Evolutionary conservation across 345 rosid species (phyloP).

Genomic region (Conringia planisiliqua): DNA sequence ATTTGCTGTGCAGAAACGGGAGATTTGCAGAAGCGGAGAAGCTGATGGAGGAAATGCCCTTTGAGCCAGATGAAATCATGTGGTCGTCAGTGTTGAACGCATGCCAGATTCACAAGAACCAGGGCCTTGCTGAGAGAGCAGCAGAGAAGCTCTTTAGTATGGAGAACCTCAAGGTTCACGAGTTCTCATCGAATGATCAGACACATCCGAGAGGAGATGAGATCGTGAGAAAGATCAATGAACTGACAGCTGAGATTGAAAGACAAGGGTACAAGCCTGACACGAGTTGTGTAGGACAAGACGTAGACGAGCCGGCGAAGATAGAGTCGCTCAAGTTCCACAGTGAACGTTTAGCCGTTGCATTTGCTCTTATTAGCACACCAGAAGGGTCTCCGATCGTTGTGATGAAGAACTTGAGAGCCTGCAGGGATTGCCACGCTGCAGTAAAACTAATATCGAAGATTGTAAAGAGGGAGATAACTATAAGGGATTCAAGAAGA

Average conservation of each 20-base stretch:
- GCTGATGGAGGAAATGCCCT: slow-evolving; percentile 66
- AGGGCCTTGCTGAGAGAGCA: slow-evolving; percentile 61
- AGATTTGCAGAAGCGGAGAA: slow-evolving; percentile 62
- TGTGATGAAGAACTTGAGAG: slow-evolving; percentile 81
- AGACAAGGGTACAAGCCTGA: slow-evolving; percentile 76
- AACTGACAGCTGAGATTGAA: slow-evolving; percentile 50
- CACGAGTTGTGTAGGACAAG: slow-evolving; percentile 62
- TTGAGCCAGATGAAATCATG: slow-evolving; percentile 73
- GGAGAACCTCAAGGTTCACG: slow-evolving; percentile 59
- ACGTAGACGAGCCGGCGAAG: slow-evolving; percentile 56
- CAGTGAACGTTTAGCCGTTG: slow-evolving; percentile 78
- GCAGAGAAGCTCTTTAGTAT: slow-evolving; percentile 60
- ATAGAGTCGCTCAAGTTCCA: slow-evolving; percentile 74
- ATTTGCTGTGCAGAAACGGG: slow-evolving; percentile 66
- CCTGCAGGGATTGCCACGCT: slow-evolving; percentile 82
- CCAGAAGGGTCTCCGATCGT: slow-evolving; percentile 69
- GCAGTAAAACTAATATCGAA: slow-evolving; percentile 82
- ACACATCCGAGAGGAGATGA: slow-evolving; percentile 53
- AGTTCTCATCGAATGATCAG: slow-evolving; percentile 62
- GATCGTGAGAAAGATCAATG: slow-evolving; percentile 52
- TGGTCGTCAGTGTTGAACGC: slow-evolving; percentile 88
- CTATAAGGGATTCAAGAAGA: slow-evolving; percentile 83
- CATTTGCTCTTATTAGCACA: slow-evolving; percentile 75
- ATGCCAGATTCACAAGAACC: slow-evolving; percentile 82
- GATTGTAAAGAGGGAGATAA: slow-evolving; percentile 69